Evolutionary conservation across 1,284 basidiomycete genomes (phyloP), one percentile per base, ranked within the genome.

Genomic region (Xerocomus nothofagi): DNA sequence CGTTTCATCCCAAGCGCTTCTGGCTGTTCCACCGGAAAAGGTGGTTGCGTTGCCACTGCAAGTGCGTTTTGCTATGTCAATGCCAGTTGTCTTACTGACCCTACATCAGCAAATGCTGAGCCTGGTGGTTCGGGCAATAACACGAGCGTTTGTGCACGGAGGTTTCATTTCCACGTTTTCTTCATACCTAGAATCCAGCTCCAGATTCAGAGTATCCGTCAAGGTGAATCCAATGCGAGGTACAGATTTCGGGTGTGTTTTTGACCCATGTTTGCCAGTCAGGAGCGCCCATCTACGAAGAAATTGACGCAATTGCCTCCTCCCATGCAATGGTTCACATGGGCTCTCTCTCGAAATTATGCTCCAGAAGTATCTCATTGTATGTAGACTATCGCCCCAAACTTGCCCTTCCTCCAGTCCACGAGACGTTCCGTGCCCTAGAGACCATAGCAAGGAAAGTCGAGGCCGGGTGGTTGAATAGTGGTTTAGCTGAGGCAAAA

Each of bases 11-110:
- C 80, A 80, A 44, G 80, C 79, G n/a, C 61, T 84, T 2, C 73
- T 79, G 3, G 63, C 80, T 4, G 73, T 86, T 15, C 70, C 75
- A 1, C 69, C 73, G 14, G 63, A 73, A 39, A 81, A 81, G 55
- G 66, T 86, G 26, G 76, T 74, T 51, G 81, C 78, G 0, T 68
- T 88, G 0, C 84, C 84, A 3, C 65, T 88, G 7, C 64, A 74
- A 8, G 71, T 76, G 50, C 11, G 73, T 59, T n/a, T 39, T 12
- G 7, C 23, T 6, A 4, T 27, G 2, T 34, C 15, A 9, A 11
- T n/a, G 6, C n/a, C n/a, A 31, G 3, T 17, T 23, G 1, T 17
- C 30, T 38, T 23, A 11, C 56, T 65, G 4, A 71, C 15, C n/a
- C 4, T 18, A 24, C 17, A 3, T 26, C 21, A 71, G 71, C 57